Evolutionary conservation across 1,139 yeast species (phyloP), one percentile per base, ranked within the genome.

Genomic region (Kurtzmaniella quercitrusa): DNA sequence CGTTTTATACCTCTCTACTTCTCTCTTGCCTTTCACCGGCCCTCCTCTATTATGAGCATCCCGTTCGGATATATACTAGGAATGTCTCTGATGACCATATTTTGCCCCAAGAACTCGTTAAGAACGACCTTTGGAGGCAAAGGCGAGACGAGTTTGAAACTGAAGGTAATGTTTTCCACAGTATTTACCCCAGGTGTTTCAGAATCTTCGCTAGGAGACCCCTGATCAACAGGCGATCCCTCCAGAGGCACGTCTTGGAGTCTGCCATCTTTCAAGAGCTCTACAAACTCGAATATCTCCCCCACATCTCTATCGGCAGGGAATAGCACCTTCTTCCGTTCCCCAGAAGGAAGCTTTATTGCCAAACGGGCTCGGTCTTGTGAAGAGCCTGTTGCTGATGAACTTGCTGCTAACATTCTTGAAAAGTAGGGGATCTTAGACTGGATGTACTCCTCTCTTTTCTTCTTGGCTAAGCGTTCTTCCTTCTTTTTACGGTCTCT

Each of bases 261-360:
- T 40, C 71, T 67, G 8, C 62, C 70, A 15, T 53, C 56, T 17
- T 52, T 52, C 29, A 55, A 45, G 41, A 70, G 48, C 53, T 82
- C 89, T 7, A 81, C 80, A 54, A 63, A 82, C 2, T 79, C 77
- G 55, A 80, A 85, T 3, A 85, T 63, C 49, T 82, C 88, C 45
- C 75, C 81, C 2, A 82, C 58, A 0, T 65, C 54, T 37, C 63
- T 58, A 15, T 63, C 58, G n/a, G 75, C 70, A 16, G 77, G 72
- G 51, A 84, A 80, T 41, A 63, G 64, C 29, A 75, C 60, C 0
- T 78, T 70, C 1, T 72, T 53, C 50, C 89, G 65, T 34, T 63
- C 63, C 2, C 86, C 85, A 49, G 68, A 61, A 1, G 70, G 69
- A 36, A 82, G 52, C 51, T 83, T 73, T n/a, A 85, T 73, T 0